Percentiles rank a stretch among this genome's conserved stretches.
Conservation (phyloP, 1,284 basidiomycete species). For the Lentinula novae-zelandiae region DNA sequence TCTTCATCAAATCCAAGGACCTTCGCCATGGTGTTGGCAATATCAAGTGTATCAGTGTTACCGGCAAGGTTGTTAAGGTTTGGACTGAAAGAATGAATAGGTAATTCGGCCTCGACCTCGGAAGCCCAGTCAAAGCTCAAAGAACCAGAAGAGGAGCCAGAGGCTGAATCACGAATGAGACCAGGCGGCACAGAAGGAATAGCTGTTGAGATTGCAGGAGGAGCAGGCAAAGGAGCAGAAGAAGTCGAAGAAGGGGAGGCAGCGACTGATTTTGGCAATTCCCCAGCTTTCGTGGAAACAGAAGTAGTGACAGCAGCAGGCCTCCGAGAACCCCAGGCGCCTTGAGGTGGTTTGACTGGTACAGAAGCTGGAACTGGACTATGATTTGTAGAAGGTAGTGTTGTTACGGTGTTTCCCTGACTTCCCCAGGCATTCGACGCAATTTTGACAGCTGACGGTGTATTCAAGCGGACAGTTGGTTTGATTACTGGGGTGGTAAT, state of each 20-base stretch:
- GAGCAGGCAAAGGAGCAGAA: not conserved
- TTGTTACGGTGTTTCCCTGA: not conserved
- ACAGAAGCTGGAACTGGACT: not conserved
- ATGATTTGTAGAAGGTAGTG: not conserved
- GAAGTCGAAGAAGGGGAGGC: not conserved
- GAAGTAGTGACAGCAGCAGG: not conserved
- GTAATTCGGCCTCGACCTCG: not conserved
- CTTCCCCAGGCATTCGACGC: slow-evolving; percentile 1
- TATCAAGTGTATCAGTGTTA: not conserved
- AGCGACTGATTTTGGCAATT: not conserved
- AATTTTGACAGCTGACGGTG: not conserved
- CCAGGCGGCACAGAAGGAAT: not conserved
- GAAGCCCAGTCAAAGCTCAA: not conserved
- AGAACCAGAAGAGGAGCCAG: not conserved
- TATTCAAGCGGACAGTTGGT: not conserved
- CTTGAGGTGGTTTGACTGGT: not conserved
- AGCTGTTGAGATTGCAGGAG: not conserved
- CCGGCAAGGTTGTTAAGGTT: not conserved
- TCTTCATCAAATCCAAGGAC: not conserved
- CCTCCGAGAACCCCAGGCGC: not conserved
- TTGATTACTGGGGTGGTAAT: not conserved
- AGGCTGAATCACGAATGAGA: not conserved
- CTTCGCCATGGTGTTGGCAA: not conserved
- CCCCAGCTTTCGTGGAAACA: not conserved
- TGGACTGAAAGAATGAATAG: not conserved